phyloP scores from a whole-genome alignment of 139 green algal genomes.

The Chlorella sp. region DNA sequence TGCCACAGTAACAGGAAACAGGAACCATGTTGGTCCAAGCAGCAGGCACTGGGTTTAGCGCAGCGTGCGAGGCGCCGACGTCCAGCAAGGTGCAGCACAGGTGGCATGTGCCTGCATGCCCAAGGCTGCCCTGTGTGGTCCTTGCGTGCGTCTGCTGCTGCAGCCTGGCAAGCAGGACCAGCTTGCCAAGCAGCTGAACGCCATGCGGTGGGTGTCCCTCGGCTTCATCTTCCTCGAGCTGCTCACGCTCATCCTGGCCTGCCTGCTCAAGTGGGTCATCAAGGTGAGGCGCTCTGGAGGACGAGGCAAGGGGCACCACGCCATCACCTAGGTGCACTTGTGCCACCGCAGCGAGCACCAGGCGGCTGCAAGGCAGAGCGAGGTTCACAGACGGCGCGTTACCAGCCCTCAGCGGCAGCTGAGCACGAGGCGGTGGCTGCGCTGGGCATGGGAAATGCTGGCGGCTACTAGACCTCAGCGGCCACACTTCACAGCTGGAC shows the following conservation, averaged over 20 bases:
- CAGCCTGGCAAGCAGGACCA: background rate
- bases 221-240: constrained; percentile 33
- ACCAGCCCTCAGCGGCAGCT: background rate
- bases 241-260: constrained; percentile 19
- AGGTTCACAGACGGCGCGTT: background rate
- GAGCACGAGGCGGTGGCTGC: background rate
- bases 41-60: too few species aligned
- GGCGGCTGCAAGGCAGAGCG: background rate
- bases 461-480: background rate
- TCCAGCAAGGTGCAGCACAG: too few species aligned
- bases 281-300: constrained; percentile 10
- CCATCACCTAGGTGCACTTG: background rate
- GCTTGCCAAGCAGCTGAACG: constrained; percentile 18
- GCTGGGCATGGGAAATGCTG: background rate
- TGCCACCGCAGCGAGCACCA: background rate
- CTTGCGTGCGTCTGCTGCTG: too few species aligned
- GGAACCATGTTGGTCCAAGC: too few species aligned
- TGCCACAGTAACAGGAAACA: too few species aligned
- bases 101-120: too few species aligned
- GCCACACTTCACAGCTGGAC: too few species aligned
- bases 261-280: constrained; percentile 24
- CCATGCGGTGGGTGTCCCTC: constrained; percentile 22
- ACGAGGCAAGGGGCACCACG: too few species aligned
- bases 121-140: too few species aligned
- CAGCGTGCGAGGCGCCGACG: too few species aligned